Evolutionary conservation across 2,329 filamentous ascomycete species (phyloP).

Genomic region (Rugonectria rugulosa): DNA sequence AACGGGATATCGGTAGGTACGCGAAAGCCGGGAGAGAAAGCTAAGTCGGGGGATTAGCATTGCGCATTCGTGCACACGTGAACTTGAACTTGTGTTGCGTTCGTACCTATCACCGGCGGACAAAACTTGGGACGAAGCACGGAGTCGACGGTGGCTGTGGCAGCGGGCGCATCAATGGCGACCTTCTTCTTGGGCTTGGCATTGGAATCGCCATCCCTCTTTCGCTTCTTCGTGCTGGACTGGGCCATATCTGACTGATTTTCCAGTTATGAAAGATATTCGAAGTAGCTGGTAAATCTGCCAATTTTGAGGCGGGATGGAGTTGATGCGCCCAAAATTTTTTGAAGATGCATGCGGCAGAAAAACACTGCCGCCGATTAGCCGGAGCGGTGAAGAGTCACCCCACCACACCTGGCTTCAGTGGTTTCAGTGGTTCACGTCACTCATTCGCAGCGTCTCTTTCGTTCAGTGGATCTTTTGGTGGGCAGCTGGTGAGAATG

Average conservation of each 20-base stretch:
- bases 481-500: slow-evolving; percentile 1
- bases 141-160: slow-evolving; percentile 55
- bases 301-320: slow-evolving; percentile 36
- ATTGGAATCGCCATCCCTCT: slow-evolving; percentile 53
- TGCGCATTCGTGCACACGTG: background rate
- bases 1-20: slow-evolving; percentile 51
- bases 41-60: slow-evolving; percentile 40
- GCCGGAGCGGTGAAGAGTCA: slow-evolving; percentile 36
- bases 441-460: slow-evolving; percentile 5
- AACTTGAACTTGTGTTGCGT: background rate
- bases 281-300: slow-evolving; percentile 16
- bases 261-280: no score
- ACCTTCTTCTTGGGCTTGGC: slow-evolving; percentile 61
- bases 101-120: slow-evolving; percentile 62
- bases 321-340: slow-evolving; percentile 34
- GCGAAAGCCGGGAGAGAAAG: slow-evolving; percentile 46
- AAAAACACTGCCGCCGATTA: slow-evolving; percentile 38
- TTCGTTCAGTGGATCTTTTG: slow-evolving; percentile 9
- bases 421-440: background rate
- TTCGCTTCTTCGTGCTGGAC: slow-evolving; percentile 59
- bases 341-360: slow-evolving; percentile 37
- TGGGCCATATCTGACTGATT: slow-evolving; percentile 48
- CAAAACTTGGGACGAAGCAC: slow-evolving; percentile 54
- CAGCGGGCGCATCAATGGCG: slow-evolving; percentile 51
- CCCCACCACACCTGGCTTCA: slow-evolving; percentile 18